These are phyloP conservation scores for Osmanthus fragrans DNA, from an alignment of 257 asterid species.

Conservation along the genomic window DNA sequence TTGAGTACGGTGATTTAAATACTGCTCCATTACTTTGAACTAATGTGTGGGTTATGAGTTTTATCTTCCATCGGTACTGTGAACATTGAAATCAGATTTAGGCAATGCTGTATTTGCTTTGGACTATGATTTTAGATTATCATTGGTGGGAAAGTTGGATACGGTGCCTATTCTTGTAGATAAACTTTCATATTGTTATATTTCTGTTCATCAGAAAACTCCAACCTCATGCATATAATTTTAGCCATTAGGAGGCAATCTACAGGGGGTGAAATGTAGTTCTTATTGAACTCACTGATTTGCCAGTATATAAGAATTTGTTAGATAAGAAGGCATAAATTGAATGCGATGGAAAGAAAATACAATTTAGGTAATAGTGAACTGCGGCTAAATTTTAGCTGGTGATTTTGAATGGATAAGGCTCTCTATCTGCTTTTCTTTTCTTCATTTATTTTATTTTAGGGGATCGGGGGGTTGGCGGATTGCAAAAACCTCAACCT, in stretches of 20 bases:
- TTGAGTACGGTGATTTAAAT: neutral
- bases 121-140: neutral
- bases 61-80: constrained; percentile 8
- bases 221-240: neutral
- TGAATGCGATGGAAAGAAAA: neutral
- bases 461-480: neutral
- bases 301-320: neutral
- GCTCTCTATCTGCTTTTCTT: neutral
- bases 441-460: no score
- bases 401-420: neutral
- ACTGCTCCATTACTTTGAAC: constrained; percentile 13
- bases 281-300: constrained; percentile 7
- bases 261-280: constrained; percentile 3
- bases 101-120: constrained; percentile 2
- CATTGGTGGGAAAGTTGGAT: neutral
- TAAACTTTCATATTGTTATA: neutral
- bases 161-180: neutral
- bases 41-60: neutral
- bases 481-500: neutral
- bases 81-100: neutral
- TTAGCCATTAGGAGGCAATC: neutral
- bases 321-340: constrained; percentile 1
- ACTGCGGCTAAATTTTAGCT: neutral
- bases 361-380: neutral
- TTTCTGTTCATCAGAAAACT: neutral